A percentile compares a stretch with the other conserved stretches of the same genome.
phyloP scores from a whole-genome alignment of 768 basidiomycete species.

The Mycena vulgaris region DNA sequence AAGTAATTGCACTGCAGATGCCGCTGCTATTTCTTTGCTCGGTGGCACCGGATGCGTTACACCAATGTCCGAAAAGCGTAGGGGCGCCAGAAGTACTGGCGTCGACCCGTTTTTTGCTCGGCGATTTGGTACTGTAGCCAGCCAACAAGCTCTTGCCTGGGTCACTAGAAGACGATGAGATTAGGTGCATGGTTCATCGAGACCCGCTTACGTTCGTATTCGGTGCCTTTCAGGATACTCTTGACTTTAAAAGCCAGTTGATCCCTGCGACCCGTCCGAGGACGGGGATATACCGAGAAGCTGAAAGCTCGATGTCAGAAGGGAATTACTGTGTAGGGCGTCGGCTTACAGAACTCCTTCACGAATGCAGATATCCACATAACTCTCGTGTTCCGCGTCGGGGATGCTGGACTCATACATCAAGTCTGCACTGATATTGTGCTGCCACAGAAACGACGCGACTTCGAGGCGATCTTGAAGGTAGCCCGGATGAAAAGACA shows the following conservation, averaged over 20 bases:
- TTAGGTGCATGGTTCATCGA: background rate
- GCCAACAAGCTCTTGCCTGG: constrained; percentile 77
- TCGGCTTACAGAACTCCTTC: constrained; percentile 86
- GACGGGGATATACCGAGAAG: constrained; percentile 64
- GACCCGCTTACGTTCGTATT: constrained; percentile 73
- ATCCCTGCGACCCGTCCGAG: constrained; percentile 70
- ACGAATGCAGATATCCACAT: constrained; percentile 77
- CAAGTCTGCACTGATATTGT: constrained; percentile 88
- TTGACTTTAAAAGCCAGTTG: constrained; percentile 86
- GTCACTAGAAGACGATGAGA: constrained; percentile 51
- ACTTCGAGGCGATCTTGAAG: constrained; percentile 86
- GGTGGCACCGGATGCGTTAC: constrained; percentile 48
- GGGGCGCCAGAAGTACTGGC: constrained; percentile 73
- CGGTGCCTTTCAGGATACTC: constrained; percentile 84
- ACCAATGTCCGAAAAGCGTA: constrained; percentile 56
- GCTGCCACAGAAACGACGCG: constrained; percentile 82
- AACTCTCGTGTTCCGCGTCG: constrained; percentile 74
- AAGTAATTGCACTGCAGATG: constrained; percentile 72
- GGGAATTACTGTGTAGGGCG: background rate
- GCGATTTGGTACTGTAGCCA: constrained; percentile 85
- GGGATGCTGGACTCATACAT: constrained; percentile 87
- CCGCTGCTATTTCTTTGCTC: constrained; percentile 53
- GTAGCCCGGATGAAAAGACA: constrained; percentile 83
- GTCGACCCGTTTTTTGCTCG: constrained; percentile 85
- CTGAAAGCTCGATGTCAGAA: constrained; percentile 36